Base-by-base conservation (phyloP, 106 monocot genomes). In the Apostasia shenzhenica region DNA sequence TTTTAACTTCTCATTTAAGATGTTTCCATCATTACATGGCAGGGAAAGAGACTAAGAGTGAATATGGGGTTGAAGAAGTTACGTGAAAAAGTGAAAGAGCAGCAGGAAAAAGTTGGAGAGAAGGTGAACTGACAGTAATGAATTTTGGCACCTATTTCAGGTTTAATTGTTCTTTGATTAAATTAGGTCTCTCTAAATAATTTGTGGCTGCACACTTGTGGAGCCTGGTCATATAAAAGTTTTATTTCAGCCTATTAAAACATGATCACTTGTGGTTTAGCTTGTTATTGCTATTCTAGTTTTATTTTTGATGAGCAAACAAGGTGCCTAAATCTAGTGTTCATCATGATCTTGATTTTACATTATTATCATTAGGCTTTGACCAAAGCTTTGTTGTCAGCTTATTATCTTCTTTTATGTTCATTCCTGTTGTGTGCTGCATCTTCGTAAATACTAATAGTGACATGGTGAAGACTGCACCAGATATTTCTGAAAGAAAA, bases 41-140 rank as follows among this genome's bases (percentile, higher is more conserved):
- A 93, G 93, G 93, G 89, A 77, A 86, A 86, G 64, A 68, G 89
- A 51, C 71, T 93, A 63, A 79, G 80, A 78, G 83, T 89, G 41
- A 93, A 93, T 68, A 89, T 93, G 93, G 84, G 72, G 13, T 65
- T 89, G 11, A 72, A 86, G 70, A 89, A 89, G 58, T 51, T 93
- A 57, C 78, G 64, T 26, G 84, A 89, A 13, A 93, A 84, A 82
- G 86, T 93, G 72, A 93, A 84, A 75, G 76, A 81, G 70, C 93
- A 93, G 0, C 93, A 89, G 53, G 89, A 93, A 69, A 89, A 84
- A 77, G 89, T 93, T 6, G 85, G 82, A 14, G 80, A 85, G 62
- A 91, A 82, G 86, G 90, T 90, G 78, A 48, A 45, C 42, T 52
- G 11, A 41, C 37, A 49, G 43, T 8, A 7, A 45, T 59, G 26